phyloP scores from a whole-genome alignment of 805 yeast genomes.

The Candida glaebosa region DNA sequence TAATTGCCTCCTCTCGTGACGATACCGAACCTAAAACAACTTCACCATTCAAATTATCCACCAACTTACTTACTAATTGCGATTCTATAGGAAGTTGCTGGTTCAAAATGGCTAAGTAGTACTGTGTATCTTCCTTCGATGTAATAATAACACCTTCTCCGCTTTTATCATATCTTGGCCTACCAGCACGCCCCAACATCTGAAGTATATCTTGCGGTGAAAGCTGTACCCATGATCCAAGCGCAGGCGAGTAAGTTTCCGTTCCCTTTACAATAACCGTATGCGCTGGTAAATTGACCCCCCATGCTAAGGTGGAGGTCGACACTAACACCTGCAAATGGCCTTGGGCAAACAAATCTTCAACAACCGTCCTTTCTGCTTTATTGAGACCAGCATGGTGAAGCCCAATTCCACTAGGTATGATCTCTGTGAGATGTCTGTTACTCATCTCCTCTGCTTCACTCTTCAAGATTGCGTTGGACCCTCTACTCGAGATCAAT shows the following conservation, averaged over 20 bases:
- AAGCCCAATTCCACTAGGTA: conserved; percentile 75
- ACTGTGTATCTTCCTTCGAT: conserved; percentile 78
- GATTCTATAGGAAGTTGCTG: conserved; percentile 93
- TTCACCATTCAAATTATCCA: conserved; percentile 84
- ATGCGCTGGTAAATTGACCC: conserved; percentile 93
- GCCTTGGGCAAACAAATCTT: conserved; percentile 86
- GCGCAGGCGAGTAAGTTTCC: conserved; percentile 86
- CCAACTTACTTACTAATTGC: conserved; percentile 65
- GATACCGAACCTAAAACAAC: conserved; percentile 68
- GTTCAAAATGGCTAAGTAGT: conserved; percentile 84
- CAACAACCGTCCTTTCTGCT: conserved; percentile 72
- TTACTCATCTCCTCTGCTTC: conserved; percentile 60
- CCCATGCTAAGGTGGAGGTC: conserved; percentile 96
- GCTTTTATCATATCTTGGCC: conserved; percentile 87
- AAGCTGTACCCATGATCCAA: conserved; percentile 85
- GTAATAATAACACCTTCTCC: conserved; percentile 96
- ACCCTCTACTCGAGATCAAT: conserved; percentile 49
- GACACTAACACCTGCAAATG: conserved; percentile 79
- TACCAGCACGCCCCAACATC: conserved; percentile 98
- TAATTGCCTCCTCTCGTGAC: conserved; percentile 60
- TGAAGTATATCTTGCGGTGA: conserved; percentile 93
- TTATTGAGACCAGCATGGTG: conserved; percentile 89
- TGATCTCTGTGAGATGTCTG: conserved; percentile 51
- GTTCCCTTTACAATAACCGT: conserved; percentile 93
- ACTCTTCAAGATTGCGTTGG: conserved; percentile 56